Base-by-base conservation (phyloP, 2,329 filamentous ascomycete species). In the Endocalyx cinctus region DNA sequence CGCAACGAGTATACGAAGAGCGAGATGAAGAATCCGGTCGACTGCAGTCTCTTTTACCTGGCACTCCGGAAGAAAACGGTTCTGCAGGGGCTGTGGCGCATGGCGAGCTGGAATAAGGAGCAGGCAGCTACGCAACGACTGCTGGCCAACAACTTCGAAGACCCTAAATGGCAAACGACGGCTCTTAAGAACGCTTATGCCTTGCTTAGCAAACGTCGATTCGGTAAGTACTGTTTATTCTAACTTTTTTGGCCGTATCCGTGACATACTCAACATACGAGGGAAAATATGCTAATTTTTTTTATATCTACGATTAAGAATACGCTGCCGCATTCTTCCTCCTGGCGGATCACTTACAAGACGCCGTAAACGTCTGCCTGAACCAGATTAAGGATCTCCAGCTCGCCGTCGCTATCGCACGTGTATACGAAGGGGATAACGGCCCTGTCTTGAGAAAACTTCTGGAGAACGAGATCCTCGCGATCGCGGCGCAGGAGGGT, bases 291-390 rank as follows among this genome's bases (percentile, higher is more conserved):
- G 31, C 53, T 63, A 25, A n/a, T 23, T n/a, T 23, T 23, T n/a
- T 8, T 23, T n/a, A 23, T 23, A 55, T 43, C 66, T 69, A 79
- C 54, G 8, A 22, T 30, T 79, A 2, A 87, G 87, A 87, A 61
- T 98, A 98, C 53, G 89, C 92, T 4, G 92, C 90, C 1, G 85
- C 92, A 0, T 98, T 97, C 63, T 98, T 98, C 66, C 69, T 98
- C 5, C 71, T 98, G 2, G 94, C 86, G 2, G 88, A 89, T 45
- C 82, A 84, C 50, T 68, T 95, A 1, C 78, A 82, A 34, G 88
- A 94, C 56, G 90, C 92, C 1, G 82, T 92, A 33, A 84, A 84
- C 43, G 81, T 98, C 13, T 87, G 94, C 43, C 68, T 89, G 11
- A 88, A 86, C 41, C 89, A 96, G 54, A 70, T 97, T 23, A 81